Evolutionary conservation across 2,329 filamentous ascomycete genomes (phyloP), one percentile per base, ranked within the genome.

Genomic region (Claviceps africana): DNA sequence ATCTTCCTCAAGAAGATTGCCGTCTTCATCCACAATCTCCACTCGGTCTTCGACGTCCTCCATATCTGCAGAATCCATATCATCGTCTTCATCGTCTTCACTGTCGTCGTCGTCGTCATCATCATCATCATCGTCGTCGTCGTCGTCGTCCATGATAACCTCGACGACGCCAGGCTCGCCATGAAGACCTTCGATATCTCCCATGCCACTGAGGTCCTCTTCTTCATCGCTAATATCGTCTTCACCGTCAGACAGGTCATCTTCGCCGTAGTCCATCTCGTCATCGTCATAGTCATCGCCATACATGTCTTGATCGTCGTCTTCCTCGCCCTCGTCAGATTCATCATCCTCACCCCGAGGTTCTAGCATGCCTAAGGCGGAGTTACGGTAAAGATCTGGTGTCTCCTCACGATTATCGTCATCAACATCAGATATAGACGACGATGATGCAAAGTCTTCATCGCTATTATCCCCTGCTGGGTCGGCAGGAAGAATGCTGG

Each of bases 381-480:
- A 97, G 67, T 97, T 95, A 51, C 94, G 86, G 72, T 96, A 97
- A 21, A 98, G 77, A 69, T 98, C 93, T 31, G 94, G 93, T 5
- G 94, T 98, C 65, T 97, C 93, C 67, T 95, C 89, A 45, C 89
- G 83, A 52, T 88, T 84, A 22, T 55, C 54, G 55, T 90, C 86
- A 42, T 90, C 86, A 49, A 89, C 73, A 56, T 95, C 90, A 11
- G 91, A 96, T 25, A 95, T 80, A 1, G 91, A 95, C 4, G 89
- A 94, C 3, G 86, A 82, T 11, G 88, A 93, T 2, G 83, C 83
- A 46, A 95, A 86, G 46, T 96, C 90, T 56, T 95, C 90, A 47
- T 95, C 90, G 28, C 87, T 83, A 21, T 70, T 71, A 33, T 81
- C 81, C 47, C 83, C 82, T 5, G 82, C 79, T 11, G 82, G 77